Conservation (phyloP, 2,329 filamentous ascomycete species). For the Pseudocercospora musae region DNA sequence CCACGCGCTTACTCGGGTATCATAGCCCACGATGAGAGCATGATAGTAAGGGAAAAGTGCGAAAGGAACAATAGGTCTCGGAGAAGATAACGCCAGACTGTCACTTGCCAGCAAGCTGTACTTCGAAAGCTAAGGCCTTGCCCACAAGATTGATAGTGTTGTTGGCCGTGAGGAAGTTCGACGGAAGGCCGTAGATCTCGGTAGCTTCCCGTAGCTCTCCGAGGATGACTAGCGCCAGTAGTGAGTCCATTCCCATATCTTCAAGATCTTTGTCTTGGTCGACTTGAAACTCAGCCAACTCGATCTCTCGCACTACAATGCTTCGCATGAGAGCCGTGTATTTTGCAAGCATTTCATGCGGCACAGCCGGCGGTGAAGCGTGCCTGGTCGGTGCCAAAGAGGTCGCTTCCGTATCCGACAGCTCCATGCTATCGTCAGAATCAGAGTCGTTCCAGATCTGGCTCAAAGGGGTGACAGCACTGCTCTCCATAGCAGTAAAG, state of each 20-base stretch:
- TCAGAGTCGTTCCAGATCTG: constrained; percentile 2
- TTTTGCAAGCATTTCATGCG: neutral
- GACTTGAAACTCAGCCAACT: neutral
- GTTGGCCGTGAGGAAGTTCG: neutral
- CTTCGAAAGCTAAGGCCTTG: neutral
- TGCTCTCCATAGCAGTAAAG: neutral
- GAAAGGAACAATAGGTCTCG: neutral
- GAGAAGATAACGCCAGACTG: neutral
- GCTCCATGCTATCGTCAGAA: neutral
- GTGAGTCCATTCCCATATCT: constrained; percentile 1
- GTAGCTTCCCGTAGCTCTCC: neutral
- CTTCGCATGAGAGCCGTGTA: neutral
- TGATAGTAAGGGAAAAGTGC: neutral
- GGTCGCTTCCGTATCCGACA: neutral
- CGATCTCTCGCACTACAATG: neutral
- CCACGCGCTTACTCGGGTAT: neutral
- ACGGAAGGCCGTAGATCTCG: neutral
- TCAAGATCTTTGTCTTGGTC: constrained; percentile 1
- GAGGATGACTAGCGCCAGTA: constrained; percentile 1
- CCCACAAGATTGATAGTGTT: neutral
- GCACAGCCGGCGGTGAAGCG: neutral
- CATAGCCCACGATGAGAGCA: neutral
- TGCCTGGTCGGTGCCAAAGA: neutral
- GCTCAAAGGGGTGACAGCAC: constrained; percentile 1
- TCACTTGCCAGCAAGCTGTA: neutral